phyloP scores from a whole-genome alignment of 352 stramenopile genomes.

The Plasmopara halstedii region DNA sequence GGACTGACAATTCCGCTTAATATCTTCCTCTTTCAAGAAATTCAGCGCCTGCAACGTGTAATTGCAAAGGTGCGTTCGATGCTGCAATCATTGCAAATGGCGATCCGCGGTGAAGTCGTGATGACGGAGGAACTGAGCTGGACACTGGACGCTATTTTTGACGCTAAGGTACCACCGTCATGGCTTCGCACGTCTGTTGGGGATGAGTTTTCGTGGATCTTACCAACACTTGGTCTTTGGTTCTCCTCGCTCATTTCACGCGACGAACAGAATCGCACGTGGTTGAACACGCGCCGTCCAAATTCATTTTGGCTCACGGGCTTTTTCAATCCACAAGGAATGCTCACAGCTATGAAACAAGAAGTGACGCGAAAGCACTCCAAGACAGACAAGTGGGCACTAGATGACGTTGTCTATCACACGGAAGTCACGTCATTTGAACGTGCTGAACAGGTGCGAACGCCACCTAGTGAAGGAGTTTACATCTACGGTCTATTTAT shows the following conservation, averaged over 20 bases:
- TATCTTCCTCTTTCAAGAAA: conserved; percentile 98
- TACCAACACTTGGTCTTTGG: conserved; percentile 94
- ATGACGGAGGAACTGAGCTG: conserved; percentile 96
- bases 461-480: conserved; percentile 89
- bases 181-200: conserved; percentile 96
- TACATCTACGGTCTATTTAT: conserved; percentile 98
- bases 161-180: conserved; percentile 91
- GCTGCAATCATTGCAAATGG: conserved; percentile 93
- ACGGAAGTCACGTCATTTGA: conserved; percentile 95
- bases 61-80: conserved; percentile 94
- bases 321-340: conserved; percentile 98
- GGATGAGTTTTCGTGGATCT: conserved; percentile 97
- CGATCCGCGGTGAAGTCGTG: conserved; percentile 96
- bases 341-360: conserved; percentile 99
- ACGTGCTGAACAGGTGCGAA: conserved; percentile 83
- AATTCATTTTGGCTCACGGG: conserved; percentile 97
- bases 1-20: conserved; percentile 95
- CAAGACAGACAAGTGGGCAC: conserved; percentile 95
- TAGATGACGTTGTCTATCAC: conserved; percentile 98
- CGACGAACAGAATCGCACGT: conserved; percentile 94
- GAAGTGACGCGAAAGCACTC: conserved; percentile 95
- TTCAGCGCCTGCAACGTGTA: conserved; percentile 94
- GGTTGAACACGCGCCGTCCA: conserved; percentile 92
- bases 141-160: conserved; percentile 94
- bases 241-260: conserved; percentile 94